Percentiles rank a stretch among this genome's conserved stretches.
phyloP scores from a whole-genome alignment of 2,329 filamentous ascomycete species.

The Xylaria sp. region DNA sequence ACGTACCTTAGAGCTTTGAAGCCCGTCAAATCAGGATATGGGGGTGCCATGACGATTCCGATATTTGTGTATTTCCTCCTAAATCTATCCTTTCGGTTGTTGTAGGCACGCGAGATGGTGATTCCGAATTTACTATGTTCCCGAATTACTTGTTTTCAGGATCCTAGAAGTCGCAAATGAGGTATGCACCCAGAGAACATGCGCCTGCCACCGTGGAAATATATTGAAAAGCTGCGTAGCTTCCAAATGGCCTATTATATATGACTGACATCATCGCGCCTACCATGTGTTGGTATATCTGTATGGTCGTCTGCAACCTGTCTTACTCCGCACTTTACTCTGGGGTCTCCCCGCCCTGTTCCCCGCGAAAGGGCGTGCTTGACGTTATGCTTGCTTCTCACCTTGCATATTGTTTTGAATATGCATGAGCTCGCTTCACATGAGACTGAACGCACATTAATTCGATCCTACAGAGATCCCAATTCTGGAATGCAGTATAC shows the following conservation, averaged over 20 bases:
- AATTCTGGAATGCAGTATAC: no score
- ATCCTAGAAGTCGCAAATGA: no score
- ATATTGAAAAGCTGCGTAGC: not conserved
- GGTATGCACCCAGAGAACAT: not conserved
- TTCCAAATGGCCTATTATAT: slow-evolving; percentile 17
- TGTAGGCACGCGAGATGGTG: no score
- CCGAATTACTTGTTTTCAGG: no score
- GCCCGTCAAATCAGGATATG: slow-evolving; percentile 44
- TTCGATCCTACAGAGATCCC: no score
- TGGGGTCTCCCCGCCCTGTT: slow-evolving; percentile 14
- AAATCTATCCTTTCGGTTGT: not conserved
- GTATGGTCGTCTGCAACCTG: not conserved
- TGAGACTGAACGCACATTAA: no score
- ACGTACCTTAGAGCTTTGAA: slow-evolving; percentile 48
- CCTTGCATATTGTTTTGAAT: not conserved
- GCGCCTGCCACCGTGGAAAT: not conserved
- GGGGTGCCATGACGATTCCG: slow-evolving; percentile 41
- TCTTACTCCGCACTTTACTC: slow-evolving; percentile 11
- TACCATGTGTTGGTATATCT: not conserved
- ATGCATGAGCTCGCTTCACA: no score
- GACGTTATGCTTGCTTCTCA: slow-evolving; percentile 2
- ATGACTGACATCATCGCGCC: slow-evolving; percentile 32
- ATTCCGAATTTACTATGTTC: no score
- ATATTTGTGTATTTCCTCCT: not conserved
- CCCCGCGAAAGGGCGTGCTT: slow-evolving; percentile 33